phyloP scores from a whole-genome alignment of 345 rosid genomes.

The Eutrema heterophyllum region DNA sequence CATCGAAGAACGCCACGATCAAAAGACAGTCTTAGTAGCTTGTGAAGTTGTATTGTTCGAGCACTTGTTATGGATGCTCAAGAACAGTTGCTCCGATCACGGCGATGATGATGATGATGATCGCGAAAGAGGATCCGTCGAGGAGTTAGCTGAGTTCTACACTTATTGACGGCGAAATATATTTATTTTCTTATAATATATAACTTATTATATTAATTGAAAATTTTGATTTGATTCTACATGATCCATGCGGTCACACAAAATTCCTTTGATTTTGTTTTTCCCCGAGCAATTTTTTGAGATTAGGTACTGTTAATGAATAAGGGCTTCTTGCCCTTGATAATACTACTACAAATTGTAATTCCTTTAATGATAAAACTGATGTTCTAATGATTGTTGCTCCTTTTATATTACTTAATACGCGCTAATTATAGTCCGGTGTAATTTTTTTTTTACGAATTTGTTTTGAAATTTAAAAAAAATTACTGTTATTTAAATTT shows the following conservation, averaged over 20 bases:
- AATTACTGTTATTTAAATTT: too few species aligned
- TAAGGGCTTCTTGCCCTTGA: not conserved
- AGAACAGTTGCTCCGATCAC: slow-evolving; percentile 25
- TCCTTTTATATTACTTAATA: not conserved
- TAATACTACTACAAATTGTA: not conserved
- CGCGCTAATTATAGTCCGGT: too few species aligned
- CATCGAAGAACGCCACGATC: slow-evolving; percentile 14
- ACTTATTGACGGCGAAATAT: slow-evolving; percentile 32
- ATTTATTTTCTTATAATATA: not conserved
- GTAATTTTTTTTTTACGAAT: too few species aligned
- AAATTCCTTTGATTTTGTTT: not conserved
- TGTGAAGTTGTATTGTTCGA: slow-evolving; percentile 92
- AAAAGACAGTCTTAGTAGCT: slow-evolving; percentile 39
- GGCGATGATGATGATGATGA: not conserved
- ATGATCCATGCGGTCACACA: not conserved
- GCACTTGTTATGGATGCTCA: slow-evolving; percentile 92
- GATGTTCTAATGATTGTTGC: not conserved
- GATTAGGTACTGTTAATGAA: not conserved
- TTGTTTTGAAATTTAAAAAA: too few species aligned
- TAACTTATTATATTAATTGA: not conserved
- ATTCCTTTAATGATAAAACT: not conserved
- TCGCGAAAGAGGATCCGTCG: slow-evolving; percentile 3
- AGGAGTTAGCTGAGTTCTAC: slow-evolving; percentile 51
- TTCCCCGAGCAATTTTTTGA: not conserved
- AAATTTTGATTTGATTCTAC: not conserved